Conservation (phyloP, 352 stramenopile species). For the Hyaloperonospora brassicae region DNA sequence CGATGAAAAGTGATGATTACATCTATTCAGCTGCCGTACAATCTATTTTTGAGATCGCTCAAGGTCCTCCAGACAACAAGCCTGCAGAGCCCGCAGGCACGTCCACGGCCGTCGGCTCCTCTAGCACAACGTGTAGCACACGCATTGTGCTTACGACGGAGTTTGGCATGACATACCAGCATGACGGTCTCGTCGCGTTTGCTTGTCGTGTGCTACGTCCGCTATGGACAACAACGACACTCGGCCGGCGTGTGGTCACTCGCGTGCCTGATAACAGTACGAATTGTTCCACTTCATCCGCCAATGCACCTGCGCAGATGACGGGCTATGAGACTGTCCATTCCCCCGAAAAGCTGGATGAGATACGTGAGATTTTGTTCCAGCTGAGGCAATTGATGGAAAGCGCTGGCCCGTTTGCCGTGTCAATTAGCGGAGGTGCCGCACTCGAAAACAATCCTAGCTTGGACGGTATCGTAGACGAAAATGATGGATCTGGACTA, state of each 20-base stretch:
- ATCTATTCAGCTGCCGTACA: slow-evolving; percentile 73
- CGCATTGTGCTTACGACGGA: slow-evolving; percentile 81
- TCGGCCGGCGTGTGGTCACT: slow-evolving; percentile 38
- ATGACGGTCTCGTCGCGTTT: slow-evolving; percentile 78
- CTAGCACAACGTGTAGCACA: slow-evolving; percentile 30
- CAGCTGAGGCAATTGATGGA: slow-evolving; percentile 79
- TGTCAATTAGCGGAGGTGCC: slow-evolving; percentile 61
- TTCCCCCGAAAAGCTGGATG: slow-evolving; percentile 48
- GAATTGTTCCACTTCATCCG: slow-evolving; percentile 17
- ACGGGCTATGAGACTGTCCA: slow-evolving; percentile 38
- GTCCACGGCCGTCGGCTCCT: slow-evolving; percentile 22
- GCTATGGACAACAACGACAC: slow-evolving; percentile 56
- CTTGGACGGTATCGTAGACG: slow-evolving; percentile 31
- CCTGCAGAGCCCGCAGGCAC: slow-evolving; percentile 21
- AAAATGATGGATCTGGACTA: slow-evolving; percentile 35
- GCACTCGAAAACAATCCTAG: slow-evolving; percentile 47
- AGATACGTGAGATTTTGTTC: slow-evolving; percentile 76
- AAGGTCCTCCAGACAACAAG: slow-evolving; percentile 33
- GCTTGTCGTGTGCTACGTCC: slow-evolving; percentile 70
- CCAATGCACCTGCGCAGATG: slow-evolving; percentile 16
- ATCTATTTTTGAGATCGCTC: slow-evolving; percentile 77
- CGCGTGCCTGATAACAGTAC: slow-evolving; percentile 14
- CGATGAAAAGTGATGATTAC: slow-evolving; percentile 71
- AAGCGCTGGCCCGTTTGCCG: slow-evolving; percentile 57
- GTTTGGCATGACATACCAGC: slow-evolving; percentile 82